Evolutionary conservation across 2,329 filamentous ascomycete genomes (phyloP), one percentile per base, ranked within the genome.

Genomic region (Talaromyces marneffei): DNA sequence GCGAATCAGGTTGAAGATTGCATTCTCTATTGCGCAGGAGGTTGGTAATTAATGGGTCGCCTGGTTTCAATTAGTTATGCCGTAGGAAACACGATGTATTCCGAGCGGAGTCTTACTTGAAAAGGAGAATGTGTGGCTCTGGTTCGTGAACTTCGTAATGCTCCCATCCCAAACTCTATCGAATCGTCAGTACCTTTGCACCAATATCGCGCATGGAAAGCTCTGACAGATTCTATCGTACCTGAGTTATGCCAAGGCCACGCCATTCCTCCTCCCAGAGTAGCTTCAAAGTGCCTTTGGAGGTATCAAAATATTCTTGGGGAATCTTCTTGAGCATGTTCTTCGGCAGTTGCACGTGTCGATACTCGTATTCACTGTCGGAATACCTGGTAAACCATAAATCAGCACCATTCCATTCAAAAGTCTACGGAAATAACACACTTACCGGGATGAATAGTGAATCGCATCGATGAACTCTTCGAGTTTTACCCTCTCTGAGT

Each of bases 81-180:
- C 35, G 63, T 64, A 46, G 62, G 61, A 31, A 64, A 63, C 52
- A 65, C 62, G 9, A 20, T 10, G 35, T 29, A n/a, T 27, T 58
- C 70, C 66, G 65, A 69, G 67, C n/a, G 39, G 39, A 42, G 40
- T 82, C 90, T 76, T 80, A 97, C 93, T 99, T 99, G 85, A 99
- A 99, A 33, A 99, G 85, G 60, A 99, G 84, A 71, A 99, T 99
- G 76, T 99, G 94, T 66, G 94, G 94, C 79, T 99, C 94, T 46
- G 94, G 94, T 77, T 97, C 94, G 76, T 99, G 94, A 59, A 99
- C 94, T 77, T 99, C 94, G 75, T 99, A 99, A 77, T 99, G 94
- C 76, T 97, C 93, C 94, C 94, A 99, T 62, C 94, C 94, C 71
- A 99, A 82, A 81, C 93, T 97, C 92, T 97, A 73, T 55, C 29